Percentiles rank a stretch among this genome's conserved stretches.
phyloP scores from a whole-genome alignment of 2,329 filamentous ascomycete species.

The Aphanocladium album region DNA sequence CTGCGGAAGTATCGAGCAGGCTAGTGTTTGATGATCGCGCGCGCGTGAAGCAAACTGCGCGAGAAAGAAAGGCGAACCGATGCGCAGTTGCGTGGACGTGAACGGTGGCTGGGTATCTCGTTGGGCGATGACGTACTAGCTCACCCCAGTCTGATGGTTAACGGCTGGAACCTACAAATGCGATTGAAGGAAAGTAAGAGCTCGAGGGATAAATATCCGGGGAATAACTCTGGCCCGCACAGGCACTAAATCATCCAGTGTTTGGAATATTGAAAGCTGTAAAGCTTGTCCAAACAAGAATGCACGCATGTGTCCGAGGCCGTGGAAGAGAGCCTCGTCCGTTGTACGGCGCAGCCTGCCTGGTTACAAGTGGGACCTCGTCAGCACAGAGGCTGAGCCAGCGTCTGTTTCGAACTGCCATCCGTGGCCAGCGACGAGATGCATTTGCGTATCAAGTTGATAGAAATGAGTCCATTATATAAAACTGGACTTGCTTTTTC shows the following conservation, averaged over 20 bases:
- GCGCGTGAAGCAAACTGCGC: background rate
- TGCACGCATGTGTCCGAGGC: background rate
- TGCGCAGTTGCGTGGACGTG: background rate
- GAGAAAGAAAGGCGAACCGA: background rate
- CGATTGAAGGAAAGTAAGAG: too few species aligned
- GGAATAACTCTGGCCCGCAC: background rate
- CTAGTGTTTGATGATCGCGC: background rate
- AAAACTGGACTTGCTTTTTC: background rate
- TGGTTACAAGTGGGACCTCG: background rate
- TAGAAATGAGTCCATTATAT: background rate
- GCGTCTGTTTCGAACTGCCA: background rate
- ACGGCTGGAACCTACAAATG: background rate
- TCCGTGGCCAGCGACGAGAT: background rate
- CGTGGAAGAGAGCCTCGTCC: background rate
- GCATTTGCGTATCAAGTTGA: conserved; percentile 1
- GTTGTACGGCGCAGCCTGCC: background rate
- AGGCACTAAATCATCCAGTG: background rate
- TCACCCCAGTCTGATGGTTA: background rate
- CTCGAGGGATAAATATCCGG: background rate
- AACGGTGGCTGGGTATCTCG: background rate
- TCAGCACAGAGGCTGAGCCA: background rate
- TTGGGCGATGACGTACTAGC: conserved; percentile 4
- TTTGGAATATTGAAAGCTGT: background rate
- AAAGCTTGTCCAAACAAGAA: background rate
- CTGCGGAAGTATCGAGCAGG: too few species aligned